Conservation (phyloP, 1,139 yeast species). For the Entelexis paramagnoliae region DNA sequence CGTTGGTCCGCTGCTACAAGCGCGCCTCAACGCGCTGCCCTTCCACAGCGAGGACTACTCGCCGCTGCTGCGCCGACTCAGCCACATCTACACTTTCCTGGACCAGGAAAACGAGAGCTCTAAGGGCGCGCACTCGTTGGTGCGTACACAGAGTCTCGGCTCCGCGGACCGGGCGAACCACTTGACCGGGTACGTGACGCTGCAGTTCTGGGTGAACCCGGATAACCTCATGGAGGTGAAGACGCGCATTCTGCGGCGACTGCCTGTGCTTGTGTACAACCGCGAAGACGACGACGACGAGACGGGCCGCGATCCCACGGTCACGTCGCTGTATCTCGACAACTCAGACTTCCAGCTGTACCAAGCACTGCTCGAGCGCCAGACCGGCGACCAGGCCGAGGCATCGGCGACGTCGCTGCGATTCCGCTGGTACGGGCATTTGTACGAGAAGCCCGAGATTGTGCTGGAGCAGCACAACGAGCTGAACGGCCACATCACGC, state of each 20-base stretch:
- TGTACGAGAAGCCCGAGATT: slow-evolving; percentile 65
- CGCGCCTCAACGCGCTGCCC: slow-evolving; percentile 76
- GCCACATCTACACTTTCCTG: slow-evolving; percentile 68
- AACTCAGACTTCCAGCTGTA: slow-evolving; percentile 73
- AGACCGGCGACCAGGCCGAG: slow-evolving; percentile 30
- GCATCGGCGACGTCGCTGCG: slow-evolving; percentile 61
- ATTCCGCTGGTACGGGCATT: slow-evolving; percentile 83
- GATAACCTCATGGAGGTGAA: slow-evolving; percentile 96
- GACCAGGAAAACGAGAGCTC: slow-evolving; percentile 46
- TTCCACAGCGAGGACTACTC: slow-evolving; percentile 92
- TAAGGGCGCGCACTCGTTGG: slow-evolving; percentile 5
- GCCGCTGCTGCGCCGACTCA: slow-evolving; percentile 75
- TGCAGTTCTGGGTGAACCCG: slow-evolving; percentile 92
- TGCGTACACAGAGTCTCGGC: slow-evolving; percentile 20
- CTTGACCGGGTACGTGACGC: slow-evolving; percentile 56
- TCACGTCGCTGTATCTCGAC: slow-evolving; percentile 82
- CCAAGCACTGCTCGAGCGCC: slow-evolving; percentile 58
- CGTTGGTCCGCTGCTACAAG: slow-evolving; percentile 79
- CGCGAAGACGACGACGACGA: slow-evolving; percentile 34
- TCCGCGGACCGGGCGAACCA: slow-evolving; percentile 33
- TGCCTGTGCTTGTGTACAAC: slow-evolving; percentile 77
- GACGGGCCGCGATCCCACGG: slow-evolving; percentile 56
- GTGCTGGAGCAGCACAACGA: slow-evolving; percentile 64
- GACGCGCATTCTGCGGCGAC: slow-evolving; percentile 81
- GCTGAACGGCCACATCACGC: slow-evolving; percentile 33